phyloP scores from a whole-genome alignment of 495 filamentous ascomycete genomes.

The Hyaloscypha finlandica region DNA sequence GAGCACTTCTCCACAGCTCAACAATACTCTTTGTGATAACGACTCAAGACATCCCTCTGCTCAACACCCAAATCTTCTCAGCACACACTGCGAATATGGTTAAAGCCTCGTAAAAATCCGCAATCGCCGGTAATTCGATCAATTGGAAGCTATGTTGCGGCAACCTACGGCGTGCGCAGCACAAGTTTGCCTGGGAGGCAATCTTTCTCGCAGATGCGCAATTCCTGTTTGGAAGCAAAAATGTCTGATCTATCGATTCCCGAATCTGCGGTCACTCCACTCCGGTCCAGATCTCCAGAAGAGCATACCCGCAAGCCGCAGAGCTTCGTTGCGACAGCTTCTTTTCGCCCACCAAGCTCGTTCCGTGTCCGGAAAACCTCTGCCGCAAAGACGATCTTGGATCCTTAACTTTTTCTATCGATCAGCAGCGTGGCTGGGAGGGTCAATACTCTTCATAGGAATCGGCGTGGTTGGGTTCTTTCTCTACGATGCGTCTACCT shows the following conservation, averaged over 20 bases:
- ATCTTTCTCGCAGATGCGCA: conserved; percentile 6
- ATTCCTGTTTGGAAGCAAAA: background rate
- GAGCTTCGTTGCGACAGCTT: conserved; percentile 11
- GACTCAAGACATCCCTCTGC: background rate
- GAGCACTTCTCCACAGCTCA: background rate
- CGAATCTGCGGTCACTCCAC: conserved; percentile 9
- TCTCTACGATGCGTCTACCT: conserved; percentile 91
- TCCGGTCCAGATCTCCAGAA: background rate
- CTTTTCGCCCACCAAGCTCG: conserved; percentile 16
- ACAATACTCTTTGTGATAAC: background rate
- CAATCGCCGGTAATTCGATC: background rate
- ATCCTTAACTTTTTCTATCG: conserved; percentile 53
- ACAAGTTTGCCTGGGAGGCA: background rate
- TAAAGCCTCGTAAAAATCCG: background rate
- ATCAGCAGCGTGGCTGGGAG: conserved; percentile 50
- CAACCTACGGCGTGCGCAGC: conserved; percentile 18
- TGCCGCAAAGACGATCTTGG: conserved; percentile 45
- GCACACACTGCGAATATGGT: conserved; percentile 4
- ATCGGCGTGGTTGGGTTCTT: conserved; percentile 77
- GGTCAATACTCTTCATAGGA: conserved; percentile 46
- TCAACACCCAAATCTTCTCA: background rate
- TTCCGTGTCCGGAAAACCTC: conserved; percentile 47
- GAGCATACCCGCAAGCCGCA: background rate
- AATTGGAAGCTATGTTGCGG: conserved; percentile 28
- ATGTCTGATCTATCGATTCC: background rate